Evolutionary conservation across 176 grass and related monocot genomes (phyloP), one percentile per base, ranked within the genome.

Genomic region (Aegilops bicornis): DNA sequence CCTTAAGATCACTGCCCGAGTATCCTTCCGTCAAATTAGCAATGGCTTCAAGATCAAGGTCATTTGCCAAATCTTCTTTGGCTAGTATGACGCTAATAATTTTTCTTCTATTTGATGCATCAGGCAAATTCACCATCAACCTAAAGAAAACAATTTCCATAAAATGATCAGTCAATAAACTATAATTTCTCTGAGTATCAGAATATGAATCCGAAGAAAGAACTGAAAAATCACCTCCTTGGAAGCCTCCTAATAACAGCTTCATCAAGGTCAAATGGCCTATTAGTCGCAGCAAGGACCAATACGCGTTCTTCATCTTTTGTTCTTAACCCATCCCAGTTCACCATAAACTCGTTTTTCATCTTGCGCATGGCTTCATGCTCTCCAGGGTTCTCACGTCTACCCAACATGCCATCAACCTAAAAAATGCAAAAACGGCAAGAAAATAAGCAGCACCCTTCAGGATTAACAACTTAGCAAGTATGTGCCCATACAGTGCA

Each of bases 331-430:
- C 97, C 97, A 59, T 98, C 97, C 97, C 97, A 98, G 73, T 98
- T 98, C 77, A 98, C 97, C 97, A 98, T 98, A 88, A 98, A 98
- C 77, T 98, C 96, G 89, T 98, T 98, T 87, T 98, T 98, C 96
- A 98, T 98, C 79, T 98, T 98, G 12, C 97, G 92, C 97, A 96
- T 98, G 50, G 97, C 97, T 90, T 98, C 97, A 91, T 98, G 97
- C 83, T 98, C 97, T 47, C 97, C 92, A 77, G 97, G 94, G 90
- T 98, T 98, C 87, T 98, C 97, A 56, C 97, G 91, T 85, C 97
- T 96, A 62, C 94, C 97, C 83, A 98, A 78, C 92, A 98, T 96
- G 79, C 97, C 90, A 59, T 98, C 97, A 88, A 98, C 97, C 97
- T 98, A 73, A 40, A 86, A 58, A 39, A 29, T 7, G 14, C 67